phyloP scores from a whole-genome alignment of 1,284 basidiomycete genomes.

The Cutaneotrichosporon spelunceum region DNA sequence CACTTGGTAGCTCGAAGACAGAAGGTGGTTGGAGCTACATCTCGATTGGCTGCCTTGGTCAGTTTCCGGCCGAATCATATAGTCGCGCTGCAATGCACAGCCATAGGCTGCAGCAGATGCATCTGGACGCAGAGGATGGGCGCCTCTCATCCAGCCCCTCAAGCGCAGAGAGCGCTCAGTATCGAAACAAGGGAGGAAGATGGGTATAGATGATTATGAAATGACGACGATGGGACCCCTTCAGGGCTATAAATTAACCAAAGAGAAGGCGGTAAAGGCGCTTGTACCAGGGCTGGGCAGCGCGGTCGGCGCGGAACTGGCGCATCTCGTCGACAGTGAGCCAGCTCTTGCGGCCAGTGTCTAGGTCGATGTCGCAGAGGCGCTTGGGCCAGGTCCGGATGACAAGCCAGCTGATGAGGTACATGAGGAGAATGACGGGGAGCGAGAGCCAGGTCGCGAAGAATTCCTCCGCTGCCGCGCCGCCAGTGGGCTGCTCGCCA shows the following conservation, averaged over 20 bases:
- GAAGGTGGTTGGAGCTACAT: no score
- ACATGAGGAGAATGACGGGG: constrained; percentile 49
- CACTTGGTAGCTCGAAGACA: no score
- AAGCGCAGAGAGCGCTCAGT: not conserved
- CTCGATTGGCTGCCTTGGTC: no score
- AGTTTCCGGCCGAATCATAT: no score
- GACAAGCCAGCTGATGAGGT: constrained; percentile 42
- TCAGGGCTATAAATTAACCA: not conserved
- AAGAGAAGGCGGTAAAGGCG: constrained; percentile 46
- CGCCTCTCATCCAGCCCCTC: not conserved
- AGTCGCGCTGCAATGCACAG: no score
- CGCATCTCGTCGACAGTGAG: constrained; percentile 51
- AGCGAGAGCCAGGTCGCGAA: constrained; percentile 54
- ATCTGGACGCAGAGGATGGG: not conserved
- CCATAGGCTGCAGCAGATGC: no score
- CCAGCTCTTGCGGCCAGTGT: constrained; percentile 53
- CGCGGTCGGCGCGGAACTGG: constrained; percentile 32
- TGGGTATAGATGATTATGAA: not conserved
- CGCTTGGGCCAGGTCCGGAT: constrained; percentile 44
- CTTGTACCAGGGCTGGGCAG: constrained; percentile 34
- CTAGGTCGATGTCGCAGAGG: constrained; percentile 51
- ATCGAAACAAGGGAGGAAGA: not conserved
- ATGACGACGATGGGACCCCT: not conserved
- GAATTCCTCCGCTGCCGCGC: constrained; percentile 45
- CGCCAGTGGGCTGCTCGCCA: constrained; percentile 18